Percentiles rank a stretch among this genome's conserved stretches.
Evolutionary conservation across 2,329 filamentous ascomycete genomes (phyloP).

Genomic region (Colletotrichum tropicicola): DNA sequence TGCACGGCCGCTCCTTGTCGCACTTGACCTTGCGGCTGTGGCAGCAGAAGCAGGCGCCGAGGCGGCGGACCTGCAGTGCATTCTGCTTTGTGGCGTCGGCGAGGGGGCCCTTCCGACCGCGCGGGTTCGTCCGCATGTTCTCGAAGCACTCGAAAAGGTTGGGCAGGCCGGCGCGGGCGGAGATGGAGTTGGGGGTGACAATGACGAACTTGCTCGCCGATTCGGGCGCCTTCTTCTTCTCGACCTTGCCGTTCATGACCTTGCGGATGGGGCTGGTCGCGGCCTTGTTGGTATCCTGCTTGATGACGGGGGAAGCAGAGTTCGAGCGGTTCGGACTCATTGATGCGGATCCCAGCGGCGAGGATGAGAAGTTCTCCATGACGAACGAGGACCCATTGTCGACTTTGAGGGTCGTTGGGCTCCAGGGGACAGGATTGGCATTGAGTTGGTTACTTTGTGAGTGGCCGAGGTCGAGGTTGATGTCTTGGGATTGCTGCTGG

Average conservation of each 20-base stretch:
- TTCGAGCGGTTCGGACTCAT: slow-evolving; percentile 34
- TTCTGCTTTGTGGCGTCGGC: slow-evolving; percentile 63
- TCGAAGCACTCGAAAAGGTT: slow-evolving; percentile 66
- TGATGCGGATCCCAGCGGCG: slow-evolving; percentile 40
- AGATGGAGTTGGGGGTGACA: slow-evolving; percentile 63
- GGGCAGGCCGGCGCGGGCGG: slow-evolving; percentile 56
- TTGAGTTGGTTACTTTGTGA: slow-evolving; percentile 42
- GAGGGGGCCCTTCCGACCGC: slow-evolving; percentile 65
- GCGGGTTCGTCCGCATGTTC: slow-evolving; percentile 59
- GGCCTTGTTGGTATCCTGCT: slow-evolving; percentile 38
- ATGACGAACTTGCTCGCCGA: slow-evolving; percentile 58
- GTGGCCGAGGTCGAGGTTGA: slow-evolving; percentile 49
- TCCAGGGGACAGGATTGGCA: slow-evolving; percentile 50
- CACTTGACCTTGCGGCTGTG: slow-evolving; percentile 68
- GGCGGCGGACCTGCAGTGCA: slow-evolving; percentile 61
- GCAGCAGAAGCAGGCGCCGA: slow-evolving; percentile 68
- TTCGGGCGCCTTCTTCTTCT: slow-evolving; percentile 50
- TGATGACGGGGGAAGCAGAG: slow-evolving; percentile 38
- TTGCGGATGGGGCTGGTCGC: slow-evolving; percentile 47
- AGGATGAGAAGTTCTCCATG: slow-evolving; percentile 49
- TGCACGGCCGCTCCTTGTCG: slow-evolving; percentile 63
- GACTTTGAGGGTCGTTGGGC: slow-evolving; percentile 45
- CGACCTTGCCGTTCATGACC: slow-evolving; percentile 52
- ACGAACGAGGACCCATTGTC: slow-evolving; percentile 43
- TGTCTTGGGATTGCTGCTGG: slow-evolving; percentile 39